Evolutionary conservation across 768 basidiomycete species (phyloP).

Genomic region (Russula ochroleuca): DNA sequence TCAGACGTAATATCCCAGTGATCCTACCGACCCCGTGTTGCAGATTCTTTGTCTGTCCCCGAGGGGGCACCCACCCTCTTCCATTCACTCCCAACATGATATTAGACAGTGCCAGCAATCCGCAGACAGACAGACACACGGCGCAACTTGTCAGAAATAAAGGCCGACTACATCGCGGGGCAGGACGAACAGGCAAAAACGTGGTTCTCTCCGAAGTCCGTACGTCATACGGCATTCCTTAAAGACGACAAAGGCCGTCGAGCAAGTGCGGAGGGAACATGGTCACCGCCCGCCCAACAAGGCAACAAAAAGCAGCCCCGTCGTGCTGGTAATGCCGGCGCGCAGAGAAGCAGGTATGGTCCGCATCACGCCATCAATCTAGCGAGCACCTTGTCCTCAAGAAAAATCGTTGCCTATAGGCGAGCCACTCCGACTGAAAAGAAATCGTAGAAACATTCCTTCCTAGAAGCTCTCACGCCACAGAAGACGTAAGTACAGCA

Average conservation of each 20-base stretch:
- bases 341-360: background rate
- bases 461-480: conserved; percentile 23
- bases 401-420: background rate
- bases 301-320: background rate
- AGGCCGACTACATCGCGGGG: background rate
- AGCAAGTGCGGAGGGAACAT: conserved; percentile 1
- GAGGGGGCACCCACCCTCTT: background rate
- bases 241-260: conserved; percentile 2
- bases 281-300: conserved; percentile 9
- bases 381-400: conserved; percentile 3
- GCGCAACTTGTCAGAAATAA: background rate
- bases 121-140: no score
- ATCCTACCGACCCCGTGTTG: background rate
- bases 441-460: conserved; percentile 1
- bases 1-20: conserved; percentile 16
- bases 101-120: no score
- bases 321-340: background rate
- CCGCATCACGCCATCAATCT: background rate
- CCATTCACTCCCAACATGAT: background rate
- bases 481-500: conserved; percentile 20
- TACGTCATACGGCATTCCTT: conserved; percentile 13
- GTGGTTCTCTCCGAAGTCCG: background rate
- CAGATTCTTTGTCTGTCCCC: background rate
- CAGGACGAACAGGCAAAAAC: background rate
- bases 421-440: background rate